Conservation (phyloP, 306 rosid species). For the Astragalus glycyphyllos region DNA sequence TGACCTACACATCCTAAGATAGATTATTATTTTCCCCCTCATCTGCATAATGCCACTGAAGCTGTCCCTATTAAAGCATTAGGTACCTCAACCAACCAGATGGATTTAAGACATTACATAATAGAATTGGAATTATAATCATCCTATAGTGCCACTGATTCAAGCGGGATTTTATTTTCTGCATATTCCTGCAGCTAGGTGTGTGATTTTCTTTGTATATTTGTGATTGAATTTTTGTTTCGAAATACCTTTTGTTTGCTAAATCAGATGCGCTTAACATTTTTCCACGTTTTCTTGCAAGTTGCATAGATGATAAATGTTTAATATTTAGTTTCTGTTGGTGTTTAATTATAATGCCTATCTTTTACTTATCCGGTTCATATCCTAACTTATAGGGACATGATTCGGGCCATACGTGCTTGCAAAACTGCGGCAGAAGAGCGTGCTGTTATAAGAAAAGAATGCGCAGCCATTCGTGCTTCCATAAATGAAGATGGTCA, state of each 20-base stretch:
- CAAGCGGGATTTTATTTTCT: conserved; percentile 9
- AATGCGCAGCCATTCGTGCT: conserved; percentile 97
- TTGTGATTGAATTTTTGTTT: conserved; percentile 31
- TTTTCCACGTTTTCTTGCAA: conserved; percentile 28
- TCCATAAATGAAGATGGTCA: conserved; percentile 88
- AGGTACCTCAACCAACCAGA: conserved; percentile 17
- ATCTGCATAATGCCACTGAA: conserved; percentile 2
- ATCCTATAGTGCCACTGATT: background rate
- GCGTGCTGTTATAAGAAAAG: conserved; percentile 95
- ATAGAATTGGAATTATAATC: conserved; percentile 26
- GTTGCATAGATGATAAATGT: conserved; percentile 22
- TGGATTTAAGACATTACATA: conserved; percentile 11
- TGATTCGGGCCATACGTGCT: conserved; percentile 98
- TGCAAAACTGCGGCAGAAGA: conserved; percentile 99
- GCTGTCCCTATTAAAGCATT: conserved; percentile 2
- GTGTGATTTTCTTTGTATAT: conserved; percentile 7
- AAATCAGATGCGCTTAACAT: conserved; percentile 20
- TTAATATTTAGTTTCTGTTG: conserved; percentile 10
- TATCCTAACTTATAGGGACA: conserved; percentile 72
- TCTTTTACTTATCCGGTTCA: conserved; percentile 40
- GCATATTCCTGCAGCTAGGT: conserved; percentile 27
- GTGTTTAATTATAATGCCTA: conserved; percentile 7
- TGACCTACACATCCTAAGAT: background rate
- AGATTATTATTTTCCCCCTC: conserved; percentile 5
- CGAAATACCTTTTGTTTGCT: conserved; percentile 21